phyloP scores from a whole-genome alignment of 2,329 filamentous ascomycete species.

The Geoglossum cookeanum region DNA sequence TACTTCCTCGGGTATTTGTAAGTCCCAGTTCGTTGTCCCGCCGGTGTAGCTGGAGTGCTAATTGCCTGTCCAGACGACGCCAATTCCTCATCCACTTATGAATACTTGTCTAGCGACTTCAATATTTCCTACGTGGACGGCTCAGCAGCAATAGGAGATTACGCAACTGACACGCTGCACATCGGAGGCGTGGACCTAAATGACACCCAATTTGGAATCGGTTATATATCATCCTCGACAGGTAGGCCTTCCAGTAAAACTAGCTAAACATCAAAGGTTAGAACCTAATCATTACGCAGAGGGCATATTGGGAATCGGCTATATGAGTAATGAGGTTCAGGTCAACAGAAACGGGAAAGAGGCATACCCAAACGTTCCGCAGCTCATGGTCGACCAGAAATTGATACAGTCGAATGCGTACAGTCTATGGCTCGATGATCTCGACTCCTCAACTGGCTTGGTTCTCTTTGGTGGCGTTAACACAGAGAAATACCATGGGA shows the following conservation, averaged over 20 bases:
- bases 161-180: conserved; percentile 27
- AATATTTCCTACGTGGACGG: conserved; percentile 33
- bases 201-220: conserved; percentile 39
- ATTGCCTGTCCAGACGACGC: conserved; percentile 18
- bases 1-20: conserved; percentile 27
- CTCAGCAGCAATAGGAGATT: conserved; percentile 30
- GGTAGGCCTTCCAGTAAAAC: conserved; percentile 4
- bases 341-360: conserved; percentile 34
- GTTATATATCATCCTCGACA: conserved; percentile 32
- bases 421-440: conserved; percentile 58
- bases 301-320: conserved; percentile 75
- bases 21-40: not conserved
- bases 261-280: not conserved
- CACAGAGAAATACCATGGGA: conserved; percentile 40
- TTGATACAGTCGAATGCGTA: conserved; percentile 48
- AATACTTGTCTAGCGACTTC: conserved; percentile 29
- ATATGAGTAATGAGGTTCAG: conserved; percentile 58
- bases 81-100: conserved; percentile 29
- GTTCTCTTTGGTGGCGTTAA: conserved; percentile 64
- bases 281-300: conserved; percentile 23
- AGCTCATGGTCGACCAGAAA: conserved; percentile 40
- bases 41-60: not conserved
- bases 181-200: conserved; percentile 31
- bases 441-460: conserved; percentile 43
- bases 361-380: conserved; percentile 50